Conservation (phyloP, 202 grass and related monocot genomes). For the Saccharum hybrid region DNA sequence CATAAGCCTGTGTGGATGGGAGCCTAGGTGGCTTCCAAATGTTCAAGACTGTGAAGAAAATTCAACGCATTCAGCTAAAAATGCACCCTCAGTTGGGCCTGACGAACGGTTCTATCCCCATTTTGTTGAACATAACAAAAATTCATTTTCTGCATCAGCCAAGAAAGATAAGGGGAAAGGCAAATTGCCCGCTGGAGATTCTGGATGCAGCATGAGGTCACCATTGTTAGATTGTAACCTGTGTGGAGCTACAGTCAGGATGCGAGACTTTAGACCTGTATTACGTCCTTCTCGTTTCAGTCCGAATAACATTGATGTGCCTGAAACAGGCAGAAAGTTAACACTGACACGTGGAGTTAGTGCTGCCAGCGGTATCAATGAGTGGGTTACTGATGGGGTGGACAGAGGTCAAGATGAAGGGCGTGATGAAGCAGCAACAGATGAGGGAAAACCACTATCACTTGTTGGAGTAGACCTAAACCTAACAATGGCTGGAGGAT, state of each 20-base stretch:
- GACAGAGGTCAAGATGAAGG: slow-evolving; percentile 74
- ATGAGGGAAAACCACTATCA: slow-evolving; percentile 70
- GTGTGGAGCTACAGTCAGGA: slow-evolving; percentile 87
- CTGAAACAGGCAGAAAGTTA: slow-evolving; percentile 74
- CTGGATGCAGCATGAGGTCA: slow-evolving; percentile 78
- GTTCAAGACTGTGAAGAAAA: slow-evolving; percentile 99
- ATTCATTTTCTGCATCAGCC: slow-evolving; percentile 63
- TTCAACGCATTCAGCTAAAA: slow-evolving; percentile 78
- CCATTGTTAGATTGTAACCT: slow-evolving; percentile 92
- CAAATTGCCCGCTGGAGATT: slow-evolving; percentile 71
- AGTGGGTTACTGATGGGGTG: slow-evolving; percentile 62
- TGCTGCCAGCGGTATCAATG: slow-evolving; percentile 88
- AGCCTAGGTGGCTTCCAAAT: slow-evolving; percentile 98
- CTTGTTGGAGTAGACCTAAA: slow-evolving; percentile 86
- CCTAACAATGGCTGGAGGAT: slow-evolving; percentile 86
- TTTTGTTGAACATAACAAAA: slow-evolving; percentile 54
- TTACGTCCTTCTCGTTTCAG: slow-evolving; percentile 65
- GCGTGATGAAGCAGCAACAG: slow-evolving; percentile 68
- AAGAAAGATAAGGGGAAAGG: slow-evolving; percentile 85
- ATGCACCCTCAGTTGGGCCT: slow-evolving; percentile 59
- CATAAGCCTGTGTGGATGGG: slow-evolving; percentile 98
- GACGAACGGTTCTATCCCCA: slow-evolving; percentile 47
- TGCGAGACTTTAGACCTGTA: slow-evolving; percentile 77
- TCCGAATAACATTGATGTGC: slow-evolving; percentile 61
- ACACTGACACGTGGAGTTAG: slow-evolving; percentile 72